Evolutionary conservation across 2,329 filamentous ascomycete genomes (phyloP), one percentile per base, ranked within the genome.

Genomic region (Stagonosporopsis vannaccii): DNA sequence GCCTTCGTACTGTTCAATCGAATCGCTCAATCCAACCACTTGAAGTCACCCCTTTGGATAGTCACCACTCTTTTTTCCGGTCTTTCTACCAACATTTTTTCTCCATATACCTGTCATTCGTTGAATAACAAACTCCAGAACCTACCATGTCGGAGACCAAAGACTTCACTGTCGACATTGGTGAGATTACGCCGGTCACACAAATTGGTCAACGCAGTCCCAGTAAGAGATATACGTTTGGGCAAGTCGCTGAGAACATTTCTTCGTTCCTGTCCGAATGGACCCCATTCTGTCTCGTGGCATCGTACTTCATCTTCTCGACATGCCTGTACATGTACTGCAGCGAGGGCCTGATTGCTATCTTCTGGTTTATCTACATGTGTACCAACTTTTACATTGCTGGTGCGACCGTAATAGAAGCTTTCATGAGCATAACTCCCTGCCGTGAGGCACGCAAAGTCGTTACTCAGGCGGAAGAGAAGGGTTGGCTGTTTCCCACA

Each of bases 281-380:
- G 77, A 78, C 76, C 1, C 77, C 77, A 4, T 78, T 79, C 46
- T 54, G 72, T 40, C 69, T 79, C 4, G 75, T 79, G n/a, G 57
- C 66, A 25, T 76, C 75, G 2, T 79, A 79, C 61, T 79, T 77
- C 40, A 61, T 76, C 48, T 77, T 78, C 59, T 79, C 77, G 6
- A 72, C 72, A 41, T 77, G 70, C 26, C 63, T 79, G 19, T 79
- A 79, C 67, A 77, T 76, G 67, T 74, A 78, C 49, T 74, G 71
- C 51, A 73, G 70, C 36, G 65, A 73, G 13, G 56, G 61, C 20
- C 51, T 75, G 37, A 77, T 77, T 22, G 70, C 74, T 32, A 65
- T 79, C 19, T 80, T 80, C 62, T 80, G 77, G 77, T 79, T 79
- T 61, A 66, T 79, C 42, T 80, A 79, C 64, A 71, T 79, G 62